These are phyloP conservation scores for Exophiala sp. DNA, from an alignment of 2,329 filamentous ascomycete genomes.

Conservation along the genomic window DNA sequence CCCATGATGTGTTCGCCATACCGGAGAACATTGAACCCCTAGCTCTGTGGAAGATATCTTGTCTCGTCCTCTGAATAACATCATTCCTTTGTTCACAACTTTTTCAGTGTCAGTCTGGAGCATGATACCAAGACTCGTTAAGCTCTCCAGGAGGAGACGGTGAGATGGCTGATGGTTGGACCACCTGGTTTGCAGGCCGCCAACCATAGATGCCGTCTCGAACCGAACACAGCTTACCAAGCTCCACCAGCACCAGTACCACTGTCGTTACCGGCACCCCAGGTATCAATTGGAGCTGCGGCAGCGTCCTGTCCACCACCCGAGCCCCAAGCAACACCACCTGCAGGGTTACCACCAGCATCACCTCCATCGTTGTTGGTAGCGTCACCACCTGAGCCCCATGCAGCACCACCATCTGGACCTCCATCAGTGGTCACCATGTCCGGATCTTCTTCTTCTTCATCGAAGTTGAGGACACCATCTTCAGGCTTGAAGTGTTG, in stretches of 20 bases:
- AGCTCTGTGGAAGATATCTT: no score
- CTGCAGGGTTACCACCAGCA: neutral
- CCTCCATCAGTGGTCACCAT: conserved; percentile 26
- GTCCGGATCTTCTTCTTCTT: conserved; percentile 50
- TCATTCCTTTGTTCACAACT: no score
- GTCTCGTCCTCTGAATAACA: no score
- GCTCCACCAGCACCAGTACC: conserved; percentile 1
- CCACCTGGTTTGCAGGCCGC: no score
- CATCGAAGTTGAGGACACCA: conserved; percentile 48
- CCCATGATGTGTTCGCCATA: no score
- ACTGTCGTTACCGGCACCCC: conserved; percentile 3
- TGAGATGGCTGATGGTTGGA: no score
- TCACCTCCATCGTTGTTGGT: neutral
- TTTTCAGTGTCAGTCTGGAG: no score
- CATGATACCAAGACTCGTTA: no score
- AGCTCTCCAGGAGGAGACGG: no score
- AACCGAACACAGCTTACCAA: conserved; percentile 2
- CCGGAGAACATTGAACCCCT: no score
- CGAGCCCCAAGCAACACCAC: conserved; percentile 6
- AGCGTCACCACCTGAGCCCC: conserved; percentile 14
- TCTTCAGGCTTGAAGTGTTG: conserved; percentile 51
- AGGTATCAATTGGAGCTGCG: conserved; percentile 4
- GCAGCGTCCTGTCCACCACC: conserved; percentile 9
- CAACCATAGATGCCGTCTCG: neutral
- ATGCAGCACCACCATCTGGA: conserved; percentile 18